A percentile compares a stretch with the other conserved stretches of the same genome.
Conservation (phyloP, 2,329 filamentous ascomycete genomes). For the Trichoderma harzianum region DNA sequence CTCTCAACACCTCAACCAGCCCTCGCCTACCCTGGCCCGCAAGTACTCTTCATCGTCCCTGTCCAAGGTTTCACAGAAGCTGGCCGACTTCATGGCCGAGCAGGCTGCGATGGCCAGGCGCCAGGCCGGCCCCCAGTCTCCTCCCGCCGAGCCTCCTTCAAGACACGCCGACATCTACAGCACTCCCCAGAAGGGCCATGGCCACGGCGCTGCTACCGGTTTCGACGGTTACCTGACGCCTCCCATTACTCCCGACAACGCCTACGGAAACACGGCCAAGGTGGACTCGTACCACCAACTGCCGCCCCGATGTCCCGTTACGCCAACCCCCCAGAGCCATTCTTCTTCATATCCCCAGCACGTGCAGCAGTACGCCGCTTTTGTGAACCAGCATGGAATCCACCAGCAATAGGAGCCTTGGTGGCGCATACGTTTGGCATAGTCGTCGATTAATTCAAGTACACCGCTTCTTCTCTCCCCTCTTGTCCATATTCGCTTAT, state of each 20-base stretch:
- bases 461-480: slow-evolving; percentile 1
- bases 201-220: slow-evolving; percentile 59
- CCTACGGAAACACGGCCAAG: slow-evolving; percentile 49
- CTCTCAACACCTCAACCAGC: slow-evolving; percentile 57
- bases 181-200: slow-evolving; percentile 75
- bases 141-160: slow-evolving; percentile 49
- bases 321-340: slow-evolving; percentile 54
- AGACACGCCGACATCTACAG: slow-evolving; percentile 64
- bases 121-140: slow-evolving; percentile 54
- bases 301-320: slow-evolving; percentile 58
- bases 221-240: slow-evolving; percentile 78
- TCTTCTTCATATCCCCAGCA: slow-evolving; percentile 33
- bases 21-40: slow-evolving; percentile 55
- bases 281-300: slow-evolving; percentile 44
- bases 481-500: background rate
- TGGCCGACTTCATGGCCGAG: slow-evolving; percentile 57
- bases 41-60: slow-evolving; percentile 56
- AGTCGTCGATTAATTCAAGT: slow-evolving; percentile 4
- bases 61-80: slow-evolving; percentile 52
- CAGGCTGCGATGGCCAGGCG: slow-evolving; percentile 55
- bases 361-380: slow-evolving; percentile 35
- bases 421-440: slow-evolving; percentile 14
- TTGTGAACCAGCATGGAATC: slow-evolving; percentile 42
- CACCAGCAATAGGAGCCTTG: slow-evolving; percentile 39
- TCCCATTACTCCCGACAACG: slow-evolving; percentile 76